Conservation (phyloP, 2,329 filamentous ascomycete species). For the Decorospora gaudefroyi region DNA sequence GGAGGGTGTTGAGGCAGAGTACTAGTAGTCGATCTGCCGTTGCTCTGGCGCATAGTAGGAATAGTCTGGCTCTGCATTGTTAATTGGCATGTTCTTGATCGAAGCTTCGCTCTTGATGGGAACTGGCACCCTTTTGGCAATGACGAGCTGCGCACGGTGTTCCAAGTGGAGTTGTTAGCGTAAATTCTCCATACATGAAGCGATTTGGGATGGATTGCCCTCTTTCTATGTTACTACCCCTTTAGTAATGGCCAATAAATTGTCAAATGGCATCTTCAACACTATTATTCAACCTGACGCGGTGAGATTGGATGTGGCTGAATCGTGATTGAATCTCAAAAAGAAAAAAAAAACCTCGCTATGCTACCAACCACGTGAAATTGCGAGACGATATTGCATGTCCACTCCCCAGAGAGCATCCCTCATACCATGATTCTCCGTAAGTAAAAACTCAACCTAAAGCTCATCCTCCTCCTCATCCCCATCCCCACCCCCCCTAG, state of each 20-base stretch:
- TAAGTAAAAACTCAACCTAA: neutral
- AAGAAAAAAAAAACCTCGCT: neutral
- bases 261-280: conserved; percentile 16
- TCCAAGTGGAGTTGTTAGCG: conserved; percentile 24
- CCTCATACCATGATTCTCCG: neutral
- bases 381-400: too few species aligned
- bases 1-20: conserved; percentile 84
- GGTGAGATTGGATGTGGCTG: neutral
- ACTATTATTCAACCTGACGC: neutral
- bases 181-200: conserved; percentile 25
- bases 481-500: conserved; percentile 62
- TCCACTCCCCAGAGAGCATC: too few species aligned
- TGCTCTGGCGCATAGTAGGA: conserved; percentile 25
- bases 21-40: conserved; percentile 61
- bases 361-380: too few species aligned
- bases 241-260: conserved; percentile 38
- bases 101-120: conserved; percentile 29
- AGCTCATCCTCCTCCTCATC: conserved; percentile 32
- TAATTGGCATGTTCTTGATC: conserved; percentile 30
- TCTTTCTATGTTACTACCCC: conserved; percentile 37
- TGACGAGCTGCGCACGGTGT: conserved; percentile 27
- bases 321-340: neutral
- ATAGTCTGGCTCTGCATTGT: conserved; percentile 35
- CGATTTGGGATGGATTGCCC: conserved; percentile 31
- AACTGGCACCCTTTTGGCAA: conserved; percentile 22